phyloP scores from a whole-genome alignment of 352 stramenopile genomes.

The Saprolegnia diclina region DNA sequence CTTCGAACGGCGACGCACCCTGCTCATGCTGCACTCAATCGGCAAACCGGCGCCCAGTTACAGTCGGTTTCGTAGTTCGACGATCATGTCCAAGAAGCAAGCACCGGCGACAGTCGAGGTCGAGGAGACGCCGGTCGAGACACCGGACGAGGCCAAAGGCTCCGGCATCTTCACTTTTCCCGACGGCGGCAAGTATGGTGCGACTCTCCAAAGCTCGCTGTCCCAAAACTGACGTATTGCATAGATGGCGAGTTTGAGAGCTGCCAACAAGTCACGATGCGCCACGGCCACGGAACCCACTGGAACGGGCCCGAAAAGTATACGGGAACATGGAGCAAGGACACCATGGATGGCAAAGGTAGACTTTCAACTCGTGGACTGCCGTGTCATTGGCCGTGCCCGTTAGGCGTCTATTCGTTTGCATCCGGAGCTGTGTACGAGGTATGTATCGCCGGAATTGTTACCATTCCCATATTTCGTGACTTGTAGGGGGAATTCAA shows the following conservation, averaged over 20 bases:
- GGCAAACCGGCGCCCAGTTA: conserved; percentile 3
- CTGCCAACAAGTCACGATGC: conserved; percentile 27
- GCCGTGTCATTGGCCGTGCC: not conserved
- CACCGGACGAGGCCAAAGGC: conserved; percentile 33
- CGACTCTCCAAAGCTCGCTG: not conserved
- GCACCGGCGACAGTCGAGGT: conserved; percentile 29
- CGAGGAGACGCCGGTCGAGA: conserved; percentile 31
- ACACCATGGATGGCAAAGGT: conserved; percentile 61
- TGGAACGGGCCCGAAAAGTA: conserved; percentile 58
- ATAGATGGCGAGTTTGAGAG: conserved; percentile 27
- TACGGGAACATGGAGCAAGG: conserved; percentile 50
- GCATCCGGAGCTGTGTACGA: conserved; percentile 68
- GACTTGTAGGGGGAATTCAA: conserved; percentile 45
- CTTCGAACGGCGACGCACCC: not conserved
- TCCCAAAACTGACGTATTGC: too few species aligned
- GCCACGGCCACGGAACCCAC: conserved; percentile 47
- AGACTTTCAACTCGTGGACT: not conserved
- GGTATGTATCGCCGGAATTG: conserved; percentile 26
- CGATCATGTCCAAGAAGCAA: conserved; percentile 30
- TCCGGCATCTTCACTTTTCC: conserved; percentile 57
- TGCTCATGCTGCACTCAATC: not conserved
- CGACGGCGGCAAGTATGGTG: conserved; percentile 59
- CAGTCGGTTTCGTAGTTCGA: not conserved
- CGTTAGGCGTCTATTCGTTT: conserved; percentile 44
- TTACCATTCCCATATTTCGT: not conserved